Base-by-base conservation (phyloP, 768 basidiomycete species). In the Daedaleopsis nitida region DNA sequence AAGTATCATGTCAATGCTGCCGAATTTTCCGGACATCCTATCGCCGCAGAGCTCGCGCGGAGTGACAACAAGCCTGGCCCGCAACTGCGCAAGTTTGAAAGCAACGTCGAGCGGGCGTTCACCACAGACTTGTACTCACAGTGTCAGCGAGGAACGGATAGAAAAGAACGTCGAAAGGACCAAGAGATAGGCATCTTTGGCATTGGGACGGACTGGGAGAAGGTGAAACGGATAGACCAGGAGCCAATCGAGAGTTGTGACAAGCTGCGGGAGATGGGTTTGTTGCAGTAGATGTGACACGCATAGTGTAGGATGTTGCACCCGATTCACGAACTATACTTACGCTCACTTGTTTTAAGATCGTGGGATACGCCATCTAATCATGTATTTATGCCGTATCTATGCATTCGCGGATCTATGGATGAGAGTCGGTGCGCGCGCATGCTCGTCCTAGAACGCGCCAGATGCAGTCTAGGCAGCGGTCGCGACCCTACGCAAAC, bases 151-250 rank as follows among this genome's bases (percentile, higher is more conserved):
- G 88, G 86, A 45, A 60, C 85, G 52, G 87, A 93, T 66, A 72
- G 78, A 59, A 88, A 87, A 71, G 82, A 90, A 68, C 86, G 87
- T 62, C 76, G 80, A 62, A 88, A 88, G 70, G 89, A 95, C 55
- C 80, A 83, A 10, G 89, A 94, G 68, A 74, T 91, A 42, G 96
- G 96, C 5, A 74, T 97, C 63, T 95, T 98, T 72, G 96, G 96
- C 6, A 78, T 97, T 56, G 92, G 94, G 34, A 91, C 94, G 12
- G 91, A 98, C 71, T 94, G 92, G 91, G 89, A 94, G 35, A 92
- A 92, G 75, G 89, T 98, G 60, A 79, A 81, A 72, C 73, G 76
- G 65, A 89, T 97, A 55, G 83, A 90, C 52, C 75, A 74, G 34
- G 89, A 95, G 77, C 81, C 79, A 39, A 80, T 94, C 50, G 80